These are phyloP conservation scores for Fusarium torreyae DNA, from an alignment of 2,329 filamentous ascomycete species.

Conservation along the genomic window DNA sequence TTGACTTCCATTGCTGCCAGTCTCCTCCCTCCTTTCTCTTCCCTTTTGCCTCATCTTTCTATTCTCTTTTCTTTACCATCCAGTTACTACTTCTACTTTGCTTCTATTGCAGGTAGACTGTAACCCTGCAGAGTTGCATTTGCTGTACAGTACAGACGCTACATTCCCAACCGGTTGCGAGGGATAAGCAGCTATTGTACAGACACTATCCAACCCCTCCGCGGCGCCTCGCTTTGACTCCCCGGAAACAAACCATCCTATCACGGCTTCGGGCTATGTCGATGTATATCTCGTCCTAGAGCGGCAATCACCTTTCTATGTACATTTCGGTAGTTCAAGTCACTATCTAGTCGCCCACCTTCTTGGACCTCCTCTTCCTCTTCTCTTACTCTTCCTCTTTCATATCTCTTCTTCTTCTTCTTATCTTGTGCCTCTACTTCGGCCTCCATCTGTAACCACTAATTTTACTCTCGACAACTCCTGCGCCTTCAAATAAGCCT, in stretches of 20 bases:
- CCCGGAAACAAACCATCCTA: conserved; percentile 33
- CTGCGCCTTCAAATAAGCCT: conserved; percentile 11
- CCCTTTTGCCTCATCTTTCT: neutral
- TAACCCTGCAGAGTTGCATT: conserved; percentile 29
- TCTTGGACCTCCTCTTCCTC: conserved; percentile 3
- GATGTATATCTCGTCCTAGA: conserved; percentile 22
- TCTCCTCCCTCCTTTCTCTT: neutral
- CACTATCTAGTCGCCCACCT: conserved; percentile 18
- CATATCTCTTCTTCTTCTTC: neutral
- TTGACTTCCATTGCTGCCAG: neutral
- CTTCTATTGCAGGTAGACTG: conserved; percentile 12
- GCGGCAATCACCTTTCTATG: conserved; percentile 11
- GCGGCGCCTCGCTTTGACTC: conserved; percentile 22
- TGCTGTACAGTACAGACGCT: conserved; percentile 8
- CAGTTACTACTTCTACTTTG: conserved; percentile 7
- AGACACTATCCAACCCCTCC: conserved; percentile 21
- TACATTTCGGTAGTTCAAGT: conserved; percentile 23
- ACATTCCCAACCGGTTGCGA: neutral
- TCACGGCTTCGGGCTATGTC: conserved; percentile 29
- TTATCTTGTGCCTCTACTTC: neutral
- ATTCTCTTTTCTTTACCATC: conserved; percentile 2
- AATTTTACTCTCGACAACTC: conserved; percentile 19
- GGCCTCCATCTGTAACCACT: conserved; percentile 5
- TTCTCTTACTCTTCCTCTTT: conserved; percentile 7
- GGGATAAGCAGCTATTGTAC: neutral